Conservation (phyloP, 805 yeast genomes). For the Kuraishia molischiana region DNA sequence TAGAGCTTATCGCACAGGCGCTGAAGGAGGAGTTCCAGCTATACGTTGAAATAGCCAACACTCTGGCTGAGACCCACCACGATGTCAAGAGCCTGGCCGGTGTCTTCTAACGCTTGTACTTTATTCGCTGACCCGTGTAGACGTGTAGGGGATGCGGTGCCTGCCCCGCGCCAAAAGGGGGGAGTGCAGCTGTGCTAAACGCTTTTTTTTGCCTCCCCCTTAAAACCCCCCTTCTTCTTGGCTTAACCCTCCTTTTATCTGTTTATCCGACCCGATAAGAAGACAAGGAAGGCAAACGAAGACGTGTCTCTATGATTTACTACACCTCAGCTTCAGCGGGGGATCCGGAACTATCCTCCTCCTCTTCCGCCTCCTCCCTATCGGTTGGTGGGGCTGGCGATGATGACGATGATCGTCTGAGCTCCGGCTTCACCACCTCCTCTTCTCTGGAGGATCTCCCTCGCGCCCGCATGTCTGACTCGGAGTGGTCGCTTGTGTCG, state of each 20-base stretch:
- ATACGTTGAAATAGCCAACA: conserved; percentile 69
- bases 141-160: too few species aligned
- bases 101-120: not conserved
- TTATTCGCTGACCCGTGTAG: not conserved
- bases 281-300: too few species aligned
- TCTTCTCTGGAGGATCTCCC: not conserved
- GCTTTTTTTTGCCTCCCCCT: too few species aligned
- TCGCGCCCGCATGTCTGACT: too few species aligned
- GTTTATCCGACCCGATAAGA: too few species aligned
- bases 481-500: conserved; percentile 1
- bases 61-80: conserved; percentile 63
- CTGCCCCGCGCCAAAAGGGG: too few species aligned
- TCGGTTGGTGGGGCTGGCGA: not conserved
- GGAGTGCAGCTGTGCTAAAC: too few species aligned
- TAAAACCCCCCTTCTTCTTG: too few species aligned
- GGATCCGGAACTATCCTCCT: not conserved
- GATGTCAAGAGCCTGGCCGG: conserved; percentile 23
- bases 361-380: not conserved
- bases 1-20: conserved; percentile 47
- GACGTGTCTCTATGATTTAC: too few species aligned
- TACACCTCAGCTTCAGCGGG: not conserved
- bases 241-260: too few species aligned
- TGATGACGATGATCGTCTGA: not conserved
- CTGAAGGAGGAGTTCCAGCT: conserved; percentile 55
- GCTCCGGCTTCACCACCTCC: not conserved